phyloP scores from a whole-genome alignment of 2,329 filamentous ascomycete genomes.

The Pyricularia pennisetigena region DNA sequence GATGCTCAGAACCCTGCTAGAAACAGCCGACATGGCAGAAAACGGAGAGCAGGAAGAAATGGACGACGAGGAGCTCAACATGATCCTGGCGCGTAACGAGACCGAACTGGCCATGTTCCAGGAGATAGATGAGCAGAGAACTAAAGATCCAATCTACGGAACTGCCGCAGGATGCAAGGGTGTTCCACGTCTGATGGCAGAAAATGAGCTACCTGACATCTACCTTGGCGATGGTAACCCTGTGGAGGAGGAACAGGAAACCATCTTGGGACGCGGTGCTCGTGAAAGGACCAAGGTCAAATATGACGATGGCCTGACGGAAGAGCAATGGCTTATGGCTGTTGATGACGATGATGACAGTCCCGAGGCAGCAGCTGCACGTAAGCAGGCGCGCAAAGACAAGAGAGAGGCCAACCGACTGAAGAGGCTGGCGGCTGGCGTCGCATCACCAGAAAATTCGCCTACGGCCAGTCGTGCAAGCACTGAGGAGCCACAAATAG shows the following conservation, averaged over 20 bases:
- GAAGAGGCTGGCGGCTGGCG: constrained; percentile 35
- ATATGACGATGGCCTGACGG: constrained; percentile 94
- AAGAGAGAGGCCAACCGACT: constrained; percentile 69
- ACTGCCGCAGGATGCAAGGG: constrained; percentile 49
- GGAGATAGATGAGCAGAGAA: constrained; percentile 68
- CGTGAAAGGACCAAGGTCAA: constrained; percentile 89
- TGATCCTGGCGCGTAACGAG: constrained; percentile 85
- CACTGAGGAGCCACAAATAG: constrained; percentile 62
- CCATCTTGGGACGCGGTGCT: constrained; percentile 73
- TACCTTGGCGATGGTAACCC: constrained; percentile 83
- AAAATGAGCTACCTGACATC: constrained; percentile 85
- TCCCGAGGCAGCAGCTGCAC: constrained; percentile 83
- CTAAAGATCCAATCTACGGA: constrained; percentile 60
- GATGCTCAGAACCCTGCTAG: constrained; percentile 86
- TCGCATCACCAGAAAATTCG: constrained; percentile 50
- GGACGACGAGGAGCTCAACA: constrained; percentile 95
- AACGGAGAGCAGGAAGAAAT: constrained; percentile 82
- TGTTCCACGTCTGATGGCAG: constrained; percentile 71
- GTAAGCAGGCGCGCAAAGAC: constrained; percentile 79
- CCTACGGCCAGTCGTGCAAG: constrained; percentile 72
- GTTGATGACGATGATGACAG: constrained; percentile 95
- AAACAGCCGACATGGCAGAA: constrained; percentile 65
- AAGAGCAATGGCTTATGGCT: constrained; percentile 98
- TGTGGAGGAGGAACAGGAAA: constrained; percentile 70
- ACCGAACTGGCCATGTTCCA: constrained; percentile 72